Conservation (phyloP, 306 rosid genomes). For the Quercus aquifolioides region DNA sequence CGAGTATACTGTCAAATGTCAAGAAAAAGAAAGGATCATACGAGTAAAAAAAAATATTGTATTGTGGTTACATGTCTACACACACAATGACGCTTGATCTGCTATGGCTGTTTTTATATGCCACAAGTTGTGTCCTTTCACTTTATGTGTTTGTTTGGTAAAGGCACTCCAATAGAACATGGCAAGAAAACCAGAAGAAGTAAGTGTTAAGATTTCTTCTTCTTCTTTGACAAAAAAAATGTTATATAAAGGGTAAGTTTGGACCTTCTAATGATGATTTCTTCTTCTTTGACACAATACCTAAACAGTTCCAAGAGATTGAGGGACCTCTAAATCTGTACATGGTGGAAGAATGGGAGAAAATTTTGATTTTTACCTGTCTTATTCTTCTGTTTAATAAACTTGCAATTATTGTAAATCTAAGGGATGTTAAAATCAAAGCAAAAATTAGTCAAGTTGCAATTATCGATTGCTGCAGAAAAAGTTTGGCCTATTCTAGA, state of each 20-base stretch:
- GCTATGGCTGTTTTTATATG: not conserved
- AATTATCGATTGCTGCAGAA: not conserved
- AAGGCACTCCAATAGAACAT: not conserved
- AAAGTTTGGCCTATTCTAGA: not conserved
- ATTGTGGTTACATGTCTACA: not conserved
- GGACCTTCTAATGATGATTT: not conserved
- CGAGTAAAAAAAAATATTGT: not conserved
- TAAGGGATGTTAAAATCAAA: not conserved
- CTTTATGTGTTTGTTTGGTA: not conserved
- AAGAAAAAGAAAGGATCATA: not conserved
- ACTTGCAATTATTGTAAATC: not conserved
- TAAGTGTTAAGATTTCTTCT: not conserved
- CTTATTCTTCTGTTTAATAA: not conserved
- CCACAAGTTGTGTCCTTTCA: not conserved
- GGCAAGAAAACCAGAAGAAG: not conserved
- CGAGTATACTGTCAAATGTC: not conserved
- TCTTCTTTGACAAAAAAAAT: too few species aligned
- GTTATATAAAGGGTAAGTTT: not conserved
- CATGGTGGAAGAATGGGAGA: not conserved
- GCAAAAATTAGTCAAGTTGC: not conserved
- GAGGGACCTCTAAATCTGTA: too few species aligned
- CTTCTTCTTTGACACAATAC: not conserved
- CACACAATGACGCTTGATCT: not conserved
- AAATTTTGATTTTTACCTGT: not conserved
- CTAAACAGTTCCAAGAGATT: too few species aligned